Base-by-base conservation (phyloP, 305 asterid genomes). In the Rubia occidens region DNA sequence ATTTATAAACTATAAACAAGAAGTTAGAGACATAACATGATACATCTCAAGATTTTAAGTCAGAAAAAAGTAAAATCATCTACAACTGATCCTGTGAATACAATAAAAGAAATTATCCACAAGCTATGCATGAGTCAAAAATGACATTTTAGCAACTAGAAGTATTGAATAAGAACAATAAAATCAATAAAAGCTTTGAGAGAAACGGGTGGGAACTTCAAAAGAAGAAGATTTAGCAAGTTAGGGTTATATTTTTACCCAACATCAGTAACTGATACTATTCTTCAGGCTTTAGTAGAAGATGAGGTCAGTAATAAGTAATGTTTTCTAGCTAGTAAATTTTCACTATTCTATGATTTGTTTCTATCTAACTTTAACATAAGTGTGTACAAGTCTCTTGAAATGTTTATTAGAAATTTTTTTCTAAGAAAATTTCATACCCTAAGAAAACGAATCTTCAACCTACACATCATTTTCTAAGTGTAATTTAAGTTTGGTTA, bases 191-290 rank as follows among this genome's bases (percentile, higher is more conserved):
- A n/a, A n/a, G n/a, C n/a, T n/a, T n/a, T n/a, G n/a, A n/a, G n/a
- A n/a, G n/a, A n/a, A n/a, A n/a, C n/a, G n/a, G 99, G 87, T 94
- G 43, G 96, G 99, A 80, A 78, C 89, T 73, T 97, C 99, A 11
- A 90, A 86, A 81, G 99, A 94, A 77, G 99, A 94, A 77, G 96
- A 94, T 77, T 81, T 90, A 75, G 90, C 85, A 64, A 86, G 74
- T 75, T 90, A 96, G 99, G 99, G 96, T 29, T 97, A 94, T 85
- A 94, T 77, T 82, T 82, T 68, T 80, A 56, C 69, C 95, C 99
- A 66, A 82, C 88, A 62, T 82, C 98, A 35, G 93, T 94, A 47
- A 96, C 99, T 81, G 99, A 90, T 82, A 70, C 74, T 75, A 79
- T 94, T 74, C 81, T 94, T 68, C 97, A 87, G 86, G 87, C 95